A percentile compares a stretch with the other conserved stretches of the same genome.
These are phyloP conservation scores for Phytophthora pisi DNA, from an alignment of 352 stramenopile genomes.

Conservation along the genomic window DNA sequence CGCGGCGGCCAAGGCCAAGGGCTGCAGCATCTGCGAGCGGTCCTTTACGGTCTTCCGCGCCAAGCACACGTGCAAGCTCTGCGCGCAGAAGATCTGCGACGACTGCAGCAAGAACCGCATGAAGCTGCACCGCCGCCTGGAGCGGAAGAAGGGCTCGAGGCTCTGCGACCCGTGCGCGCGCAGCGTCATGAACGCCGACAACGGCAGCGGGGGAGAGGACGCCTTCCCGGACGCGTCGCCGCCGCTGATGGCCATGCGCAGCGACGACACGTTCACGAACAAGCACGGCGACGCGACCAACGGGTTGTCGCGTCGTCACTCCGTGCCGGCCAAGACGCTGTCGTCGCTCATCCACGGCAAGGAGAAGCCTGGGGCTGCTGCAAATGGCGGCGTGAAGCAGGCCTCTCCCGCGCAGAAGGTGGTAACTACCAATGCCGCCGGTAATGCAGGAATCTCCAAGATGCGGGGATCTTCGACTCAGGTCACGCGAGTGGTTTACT, in stretches of 20 bases:
- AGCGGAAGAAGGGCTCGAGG: constrained; percentile 74
- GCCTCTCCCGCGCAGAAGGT: constrained; percentile 3
- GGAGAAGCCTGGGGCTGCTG: constrained; percentile 7
- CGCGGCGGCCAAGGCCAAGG: constrained; percentile 28
- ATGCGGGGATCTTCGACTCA: constrained; percentile 1
- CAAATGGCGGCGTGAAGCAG: not conserved
- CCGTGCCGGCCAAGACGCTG: constrained; percentile 32
- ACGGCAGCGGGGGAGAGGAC: constrained; percentile 24
- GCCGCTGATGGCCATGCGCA: constrained; percentile 24
- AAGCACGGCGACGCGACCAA: constrained; percentile 8
- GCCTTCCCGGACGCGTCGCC: constrained; percentile 37
- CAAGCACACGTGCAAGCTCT: constrained; percentile 85
- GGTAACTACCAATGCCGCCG: not conserved
- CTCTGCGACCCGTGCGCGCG: constrained; percentile 76
- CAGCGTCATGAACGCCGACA: constrained; percentile 57
- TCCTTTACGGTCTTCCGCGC: constrained; percentile 81
- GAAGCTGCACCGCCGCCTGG: constrained; percentile 68
- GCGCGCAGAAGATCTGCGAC: constrained; percentile 74
- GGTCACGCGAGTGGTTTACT: constrained; percentile 14
- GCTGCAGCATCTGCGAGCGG: constrained; percentile 68
- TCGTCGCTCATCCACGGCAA: constrained; percentile 18
- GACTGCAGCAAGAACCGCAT: constrained; percentile 86
- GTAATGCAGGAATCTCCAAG: constrained; percentile 14
- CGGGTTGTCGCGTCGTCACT: constrained; percentile 29
- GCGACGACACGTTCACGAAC: constrained; percentile 13